Evolutionary conservation across 495 filamentous ascomycete species (phyloP), one percentile per base, ranked within the genome.

Genomic region (Penicillium bovifimosum): DNA sequence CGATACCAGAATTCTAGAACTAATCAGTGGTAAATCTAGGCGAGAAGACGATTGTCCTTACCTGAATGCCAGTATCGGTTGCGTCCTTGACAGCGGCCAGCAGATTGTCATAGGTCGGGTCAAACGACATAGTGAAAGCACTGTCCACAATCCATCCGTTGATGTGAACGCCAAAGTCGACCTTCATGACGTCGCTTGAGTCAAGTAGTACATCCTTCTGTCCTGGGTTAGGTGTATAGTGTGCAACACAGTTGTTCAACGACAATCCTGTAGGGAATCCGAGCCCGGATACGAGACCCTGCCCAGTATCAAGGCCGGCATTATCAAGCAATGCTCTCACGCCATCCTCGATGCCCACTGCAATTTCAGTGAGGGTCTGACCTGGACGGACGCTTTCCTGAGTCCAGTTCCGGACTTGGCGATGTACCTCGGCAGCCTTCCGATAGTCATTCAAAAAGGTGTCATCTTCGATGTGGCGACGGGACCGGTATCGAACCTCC

Each of bases 101-200:
- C 6, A 86, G 68, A 52, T 80, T 80, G 56, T 86, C 82, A 53
- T 84, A 86, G 6, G 71, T 67, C 1, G 78, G 78, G 33, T 86
- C 77, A 52, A 84, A 86, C 2, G 80, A 64, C 66, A 86, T 70
- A 3, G 82, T 86, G 53, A 83, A 86, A 0, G 82, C 82, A 59
- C 75, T 79, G 59, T 86, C 82, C 28, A 86, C 82, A 56, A 86
- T 86, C 50, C 80, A 70, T 31, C 82, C 82, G 54, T 84, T 84
- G 55, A 86, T 64, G 49, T 86, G 82, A 28, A 82, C 80, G 26
- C 82, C 82, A 58, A 85, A 82, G 58, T 86, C 82, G n/a, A 86
- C 78, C 55, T 83, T 86, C 78, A 86, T 78, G 9, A 86, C 80
- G 65, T 86, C 80, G 13, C 75, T 73, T 44, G 75, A 41, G 35